Evolutionary conservation across 345 rosid genomes (phyloP).

Genomic region (Arabis hirsuta): DNA sequence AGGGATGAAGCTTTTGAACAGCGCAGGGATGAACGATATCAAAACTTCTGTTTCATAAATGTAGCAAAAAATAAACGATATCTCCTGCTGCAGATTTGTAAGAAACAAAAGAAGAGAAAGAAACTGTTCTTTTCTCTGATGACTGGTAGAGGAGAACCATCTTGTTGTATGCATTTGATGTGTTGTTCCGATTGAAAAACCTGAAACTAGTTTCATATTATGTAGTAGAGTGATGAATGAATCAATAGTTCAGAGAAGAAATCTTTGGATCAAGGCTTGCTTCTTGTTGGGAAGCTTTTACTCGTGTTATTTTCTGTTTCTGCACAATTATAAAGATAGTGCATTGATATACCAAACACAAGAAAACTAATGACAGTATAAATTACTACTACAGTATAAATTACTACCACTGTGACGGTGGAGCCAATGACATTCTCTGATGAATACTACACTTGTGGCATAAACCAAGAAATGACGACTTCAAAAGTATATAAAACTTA

Average conservation of each 20-base stretch:
- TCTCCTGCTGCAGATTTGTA: slow-evolving; percentile 15
- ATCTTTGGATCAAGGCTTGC: background rate
- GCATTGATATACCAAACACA: background rate
- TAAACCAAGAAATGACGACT: slow-evolving; percentile 10
- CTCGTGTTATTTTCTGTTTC: background rate
- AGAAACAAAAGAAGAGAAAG: slow-evolving; percentile 9
- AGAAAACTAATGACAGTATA: slow-evolving; percentile 10
- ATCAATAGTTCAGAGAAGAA: background rate
- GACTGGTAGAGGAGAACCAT: slow-evolving; percentile 20
- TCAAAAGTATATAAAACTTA: slow-evolving; percentile 20
- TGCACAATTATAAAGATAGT: background rate
- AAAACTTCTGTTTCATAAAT: slow-evolving; percentile 45
- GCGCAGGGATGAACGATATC: slow-evolving; percentile 58
- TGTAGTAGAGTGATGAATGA: slow-evolving; percentile 14
- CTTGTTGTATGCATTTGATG: slow-evolving; percentile 40
- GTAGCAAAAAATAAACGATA: background rate
- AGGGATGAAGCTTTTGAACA: slow-evolving; percentile 93
- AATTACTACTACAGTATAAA: slow-evolving; percentile 15
- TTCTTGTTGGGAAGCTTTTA: background rate
- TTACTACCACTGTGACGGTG: slow-evolving; percentile 12
- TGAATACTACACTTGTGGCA: slow-evolving; percentile 25
- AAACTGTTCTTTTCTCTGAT: slow-evolving; percentile 21
- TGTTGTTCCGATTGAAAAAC: slow-evolving; percentile 33
- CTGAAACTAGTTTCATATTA: slow-evolving; percentile 32
- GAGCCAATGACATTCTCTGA: slow-evolving; percentile 19